A percentile compares a stretch with the other conserved stretches of the same genome.
Evolutionary conservation across 768 basidiomycete species (phyloP).

Genomic region (Chalciporus pseudorubinellus): DNA sequence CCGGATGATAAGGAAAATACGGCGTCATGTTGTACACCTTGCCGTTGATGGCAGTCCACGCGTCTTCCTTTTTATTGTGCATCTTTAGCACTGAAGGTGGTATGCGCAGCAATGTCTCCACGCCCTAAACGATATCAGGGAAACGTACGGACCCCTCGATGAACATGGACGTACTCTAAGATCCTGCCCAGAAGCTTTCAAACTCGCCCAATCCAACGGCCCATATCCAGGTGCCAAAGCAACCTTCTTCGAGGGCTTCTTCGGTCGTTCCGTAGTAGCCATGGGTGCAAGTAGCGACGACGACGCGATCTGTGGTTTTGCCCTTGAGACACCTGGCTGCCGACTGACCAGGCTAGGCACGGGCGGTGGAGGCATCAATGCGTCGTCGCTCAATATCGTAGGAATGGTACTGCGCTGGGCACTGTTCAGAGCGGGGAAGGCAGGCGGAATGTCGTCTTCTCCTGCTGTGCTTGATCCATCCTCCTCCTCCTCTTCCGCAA

Average conservation of each 20-base stretch:
- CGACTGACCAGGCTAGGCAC: slow-evolving; percentile 40
- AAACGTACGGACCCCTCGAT: not conserved
- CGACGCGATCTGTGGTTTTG: slow-evolving; percentile 27
- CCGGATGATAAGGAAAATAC: slow-evolving; percentile 90
- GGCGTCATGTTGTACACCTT: slow-evolving; percentile 97
- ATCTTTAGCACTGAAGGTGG: slow-evolving; percentile 72
- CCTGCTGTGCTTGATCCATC: slow-evolving; percentile 39
- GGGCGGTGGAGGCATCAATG: slow-evolving; percentile 53
- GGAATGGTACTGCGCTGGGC: slow-evolving; percentile 52
- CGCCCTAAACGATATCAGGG: slow-evolving; percentile 51
- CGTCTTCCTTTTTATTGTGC: slow-evolving; percentile 84
- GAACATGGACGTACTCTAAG: slow-evolving; percentile 54
- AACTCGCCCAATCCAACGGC: slow-evolving; percentile 89
- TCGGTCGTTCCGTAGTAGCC: slow-evolving; percentile 59
- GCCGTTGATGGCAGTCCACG: slow-evolving; percentile 89
- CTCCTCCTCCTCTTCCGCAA: slow-evolving; percentile 31
- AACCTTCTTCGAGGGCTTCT: slow-evolving; percentile 72
- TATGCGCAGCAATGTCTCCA: slow-evolving; percentile 64
- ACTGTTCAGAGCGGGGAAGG: slow-evolving; percentile 71
- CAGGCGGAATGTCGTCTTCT: slow-evolving; percentile 63
- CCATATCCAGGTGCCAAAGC: slow-evolving; percentile 89
- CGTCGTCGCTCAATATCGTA: slow-evolving; percentile 42
- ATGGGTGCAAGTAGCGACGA: slow-evolving; percentile 53
- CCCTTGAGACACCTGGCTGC: slow-evolving; percentile 31
- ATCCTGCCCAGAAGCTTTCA: slow-evolving; percentile 80